These are phyloP conservation scores for Evernia prunastri DNA, from an alignment of 495 filamentous ascomycete species.

Conservation along the genomic window DNA sequence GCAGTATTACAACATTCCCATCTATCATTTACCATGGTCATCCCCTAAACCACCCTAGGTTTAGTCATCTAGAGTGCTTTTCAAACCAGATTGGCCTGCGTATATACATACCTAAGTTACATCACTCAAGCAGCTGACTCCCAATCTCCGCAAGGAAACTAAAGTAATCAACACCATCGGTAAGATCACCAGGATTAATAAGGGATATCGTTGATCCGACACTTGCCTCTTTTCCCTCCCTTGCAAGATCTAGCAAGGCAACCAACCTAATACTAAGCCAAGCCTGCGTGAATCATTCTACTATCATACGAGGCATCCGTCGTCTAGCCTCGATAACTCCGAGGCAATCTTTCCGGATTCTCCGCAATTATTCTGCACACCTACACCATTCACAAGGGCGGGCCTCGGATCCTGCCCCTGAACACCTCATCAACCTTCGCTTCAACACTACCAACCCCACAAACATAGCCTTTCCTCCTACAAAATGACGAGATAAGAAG, in stretches of 20 bases:
- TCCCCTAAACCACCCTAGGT: too few relatives aligned
- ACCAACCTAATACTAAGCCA: too few relatives aligned
- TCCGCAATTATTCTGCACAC: neutral
- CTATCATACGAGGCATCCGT: neutral
- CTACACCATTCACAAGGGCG: neutral
- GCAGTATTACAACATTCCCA: too few relatives aligned
- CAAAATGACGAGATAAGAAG: conserved; percentile 17
- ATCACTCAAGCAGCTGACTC: neutral
- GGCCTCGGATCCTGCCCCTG: neutral
- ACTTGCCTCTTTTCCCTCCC: neutral
- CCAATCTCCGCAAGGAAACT: neutral
- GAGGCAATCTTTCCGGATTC: neutral
- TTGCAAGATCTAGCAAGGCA: conserved; percentile 1
- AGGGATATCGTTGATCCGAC: neutral
- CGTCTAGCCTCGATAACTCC: neutral
- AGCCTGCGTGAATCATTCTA: neutral
- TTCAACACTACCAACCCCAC: neutral
- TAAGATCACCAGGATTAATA: too few relatives aligned
- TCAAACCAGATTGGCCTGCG: too few relatives aligned
- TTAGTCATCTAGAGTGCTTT: too few relatives aligned
- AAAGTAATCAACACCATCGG: neutral
- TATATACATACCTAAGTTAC: too few relatives aligned
- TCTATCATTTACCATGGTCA: too few relatives aligned
- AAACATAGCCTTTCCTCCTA: neutral
- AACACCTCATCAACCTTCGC: neutral